Evolutionary conservation across 805 yeast species (phyloP), one percentile per base, ranked within the genome.

Genomic region (Kodamaea neixiangensis): DNA sequence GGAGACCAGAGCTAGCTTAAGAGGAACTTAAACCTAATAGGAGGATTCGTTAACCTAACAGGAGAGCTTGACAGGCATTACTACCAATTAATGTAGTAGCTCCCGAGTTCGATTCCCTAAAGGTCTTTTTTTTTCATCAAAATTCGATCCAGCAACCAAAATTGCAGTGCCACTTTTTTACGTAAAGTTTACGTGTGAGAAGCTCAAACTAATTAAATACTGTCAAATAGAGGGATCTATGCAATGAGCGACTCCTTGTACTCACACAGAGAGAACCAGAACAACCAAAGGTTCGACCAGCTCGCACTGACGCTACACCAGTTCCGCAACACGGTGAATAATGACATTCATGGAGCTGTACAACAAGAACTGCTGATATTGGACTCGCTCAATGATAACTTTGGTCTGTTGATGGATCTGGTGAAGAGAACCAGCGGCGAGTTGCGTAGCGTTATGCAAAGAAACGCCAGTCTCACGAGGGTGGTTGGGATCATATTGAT

Each of bases 381-480:
- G 52, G 73, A 72, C 51, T 59, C 63, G n/a, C 57, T 74, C 49
- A 67, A 65, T 50, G 77, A 74, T 54, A 69, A 66, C 49, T 73
- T 74, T 50, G 64, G 69, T 25, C 68, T 66, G 43, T 52, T 72
- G 40, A 69, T 72, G 75, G 53, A 54, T 7, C 68, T 57, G 58
- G 77, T 74, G 7, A 69, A 66, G 43, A 55, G 76, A 45, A 72
- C 77, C 4, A 67, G 76, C 51, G 72, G 75, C 7, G 74, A 73
- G 39, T 63, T 74, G 34, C 58, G 73, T 44, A 66, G 60, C 1
- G 77, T 73, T 5, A 69, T 74, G 76, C 69, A 62, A 46, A 57
- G 78, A 51, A 74, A 74, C 53, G 67, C 76, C 9, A 73, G 75
- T 56, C 60, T 74, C 37, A 66, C 77, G 0, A 63, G 71, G 54